These are phyloP conservation scores for Penicillium sumatraense DNA, from an alignment of 2,329 filamentous ascomycete genomes.

Conservation along the genomic window DNA sequence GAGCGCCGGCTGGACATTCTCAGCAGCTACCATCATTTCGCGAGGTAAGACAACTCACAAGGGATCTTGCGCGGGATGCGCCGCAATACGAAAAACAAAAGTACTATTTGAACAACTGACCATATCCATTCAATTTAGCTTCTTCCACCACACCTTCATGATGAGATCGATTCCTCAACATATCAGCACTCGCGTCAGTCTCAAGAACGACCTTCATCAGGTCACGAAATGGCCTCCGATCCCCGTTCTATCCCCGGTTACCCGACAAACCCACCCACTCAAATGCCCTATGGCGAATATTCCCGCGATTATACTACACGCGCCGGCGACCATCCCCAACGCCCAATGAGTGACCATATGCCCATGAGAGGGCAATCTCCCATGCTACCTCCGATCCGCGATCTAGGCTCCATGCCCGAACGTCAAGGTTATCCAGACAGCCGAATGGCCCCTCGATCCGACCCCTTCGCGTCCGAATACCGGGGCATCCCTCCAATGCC, in stretches of 20 bases:
- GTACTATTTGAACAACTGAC: neutral
- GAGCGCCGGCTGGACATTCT: constrained; percentile 36
- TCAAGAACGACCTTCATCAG: constrained; percentile 35
- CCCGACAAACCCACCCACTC: constrained; percentile 22
- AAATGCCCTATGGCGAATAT: constrained; percentile 26
- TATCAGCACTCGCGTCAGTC: constrained; percentile 36
- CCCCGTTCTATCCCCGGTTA: constrained; percentile 35
- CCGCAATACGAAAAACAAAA: neutral
- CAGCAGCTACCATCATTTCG: constrained; percentile 44
- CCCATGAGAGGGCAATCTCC: constrained; percentile 38
- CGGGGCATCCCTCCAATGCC: constrained; percentile 22
- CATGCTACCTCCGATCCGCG: constrained; percentile 43
- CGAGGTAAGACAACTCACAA: constrained; percentile 33
- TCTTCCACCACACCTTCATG: constrained; percentile 46
- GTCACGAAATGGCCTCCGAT: constrained; percentile 33
- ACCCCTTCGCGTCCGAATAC: constrained; percentile 34
- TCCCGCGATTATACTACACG: constrained; percentile 33
- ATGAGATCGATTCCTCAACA: constrained; percentile 47
- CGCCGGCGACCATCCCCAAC: constrained; percentile 19
- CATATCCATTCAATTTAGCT: constrained; percentile 28
- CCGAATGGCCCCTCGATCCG: constrained; percentile 31
- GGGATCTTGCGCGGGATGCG: neutral
- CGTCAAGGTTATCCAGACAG: constrained; percentile 34
- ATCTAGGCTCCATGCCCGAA: constrained; percentile 40
- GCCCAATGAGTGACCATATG: constrained; percentile 25